Evolutionary conservation across 2,329 filamentous ascomycete species (phyloP).

Genomic region (Microdochium paspali): DNA sequence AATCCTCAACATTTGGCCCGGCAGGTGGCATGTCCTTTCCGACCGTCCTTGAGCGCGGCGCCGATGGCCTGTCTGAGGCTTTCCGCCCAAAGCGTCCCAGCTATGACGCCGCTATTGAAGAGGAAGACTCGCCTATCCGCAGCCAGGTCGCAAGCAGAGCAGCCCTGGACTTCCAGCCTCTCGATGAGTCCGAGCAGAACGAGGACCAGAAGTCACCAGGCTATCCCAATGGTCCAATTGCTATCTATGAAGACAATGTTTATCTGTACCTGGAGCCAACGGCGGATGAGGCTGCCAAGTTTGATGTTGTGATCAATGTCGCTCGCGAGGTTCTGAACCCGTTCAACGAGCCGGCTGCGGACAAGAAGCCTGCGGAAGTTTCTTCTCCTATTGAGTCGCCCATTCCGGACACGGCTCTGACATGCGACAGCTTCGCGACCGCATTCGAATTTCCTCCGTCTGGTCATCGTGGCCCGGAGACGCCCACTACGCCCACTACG

Average conservation of each 20-base stretch:
- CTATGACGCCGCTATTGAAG: constrained; percentile 35
- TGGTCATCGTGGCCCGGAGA: constrained; percentile 27
- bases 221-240: constrained; percentile 73
- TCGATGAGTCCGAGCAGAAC: constrained; percentile 57
- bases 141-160: constrained; percentile 53
- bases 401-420: constrained; percentile 46
- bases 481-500: constrained; percentile 50
- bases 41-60: constrained; percentile 48
- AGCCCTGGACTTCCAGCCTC: constrained; percentile 49
- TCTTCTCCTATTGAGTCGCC: constrained; percentile 30
- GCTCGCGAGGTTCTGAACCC: constrained; percentile 75
- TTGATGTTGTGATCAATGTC: constrained; percentile 79
- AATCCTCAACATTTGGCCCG: constrained; percentile 51
- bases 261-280: constrained; percentile 75
- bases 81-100: constrained; percentile 38
- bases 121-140: constrained; percentile 49
- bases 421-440: constrained; percentile 48
- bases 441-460: constrained; percentile 47
- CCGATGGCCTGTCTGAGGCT: constrained; percentile 50
- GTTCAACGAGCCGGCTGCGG: constrained; percentile 34
- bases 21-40: constrained; percentile 55
- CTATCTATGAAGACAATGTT: constrained; percentile 70
- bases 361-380: constrained; percentile 12
- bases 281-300: constrained; percentile 64
- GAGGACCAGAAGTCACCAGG: constrained; percentile 74